Conservation (phyloP, 768 basidiomycete genomes). For the Cystofilobasidium capitatum region DNA sequence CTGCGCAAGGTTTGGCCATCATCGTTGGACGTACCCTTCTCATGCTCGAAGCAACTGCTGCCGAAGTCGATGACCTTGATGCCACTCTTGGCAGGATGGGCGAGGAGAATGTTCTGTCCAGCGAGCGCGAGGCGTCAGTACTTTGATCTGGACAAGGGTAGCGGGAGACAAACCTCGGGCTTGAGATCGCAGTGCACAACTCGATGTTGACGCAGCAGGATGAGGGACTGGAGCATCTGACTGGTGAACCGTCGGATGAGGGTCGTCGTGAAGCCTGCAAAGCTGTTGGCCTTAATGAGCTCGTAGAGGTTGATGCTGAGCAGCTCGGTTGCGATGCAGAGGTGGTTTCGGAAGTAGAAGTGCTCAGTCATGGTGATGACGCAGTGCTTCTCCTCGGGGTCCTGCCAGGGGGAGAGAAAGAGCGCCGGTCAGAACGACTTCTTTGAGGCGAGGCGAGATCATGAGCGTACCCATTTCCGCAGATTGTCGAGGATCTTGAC, state of each 20-base stretch:
- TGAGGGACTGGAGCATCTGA: conserved; percentile 85
- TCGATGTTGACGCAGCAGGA: conserved; percentile 89
- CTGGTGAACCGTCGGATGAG: conserved; percentile 91
- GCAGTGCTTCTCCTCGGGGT: conserved; percentile 89
- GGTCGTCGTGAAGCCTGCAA: conserved; percentile 91
- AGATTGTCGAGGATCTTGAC: conserved; percentile 96
- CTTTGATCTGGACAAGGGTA: conserved; percentile 23
- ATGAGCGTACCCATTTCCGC: conserved; percentile 83
- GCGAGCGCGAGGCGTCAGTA: not conserved
- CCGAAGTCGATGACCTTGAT: conserved; percentile 99
- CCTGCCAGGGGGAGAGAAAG: conserved; percentile 46
- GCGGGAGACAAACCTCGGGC: conserved; percentile 62
- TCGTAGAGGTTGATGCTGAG: conserved; percentile 98
- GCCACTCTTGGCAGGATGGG: conserved; percentile 89
- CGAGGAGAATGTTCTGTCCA: conserved; percentile 79
- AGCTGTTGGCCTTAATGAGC: conserved; percentile 96
- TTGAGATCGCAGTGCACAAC: conserved; percentile 99
- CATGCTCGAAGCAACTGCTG: conserved; percentile 94
- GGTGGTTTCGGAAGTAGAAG: conserved; percentile 93
- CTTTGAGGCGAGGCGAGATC: not conserved
- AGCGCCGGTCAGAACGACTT: conserved; percentile 8
- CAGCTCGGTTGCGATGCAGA: conserved; percentile 96
- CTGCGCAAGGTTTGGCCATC: too few relatives aligned
- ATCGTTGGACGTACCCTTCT: conserved; percentile 86
- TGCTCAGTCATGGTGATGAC: conserved; percentile 98